Base-by-base conservation (phyloP, 2,329 filamentous ascomycete species). In the Bipolaris cookei region DNA sequence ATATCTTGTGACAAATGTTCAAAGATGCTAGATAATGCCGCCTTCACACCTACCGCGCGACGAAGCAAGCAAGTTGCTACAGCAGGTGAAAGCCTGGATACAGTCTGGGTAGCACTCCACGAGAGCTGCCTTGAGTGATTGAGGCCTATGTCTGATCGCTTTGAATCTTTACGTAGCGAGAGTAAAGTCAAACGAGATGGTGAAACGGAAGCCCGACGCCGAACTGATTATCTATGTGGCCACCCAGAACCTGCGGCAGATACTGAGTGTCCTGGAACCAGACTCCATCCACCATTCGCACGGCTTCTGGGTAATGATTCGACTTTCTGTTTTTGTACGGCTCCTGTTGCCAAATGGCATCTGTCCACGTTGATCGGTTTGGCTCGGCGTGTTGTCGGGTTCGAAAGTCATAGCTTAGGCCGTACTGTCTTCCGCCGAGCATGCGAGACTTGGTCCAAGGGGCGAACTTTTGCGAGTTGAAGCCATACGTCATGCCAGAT, bases 101-200 rank as follows among this genome's bases (percentile, higher is more conserved):
- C 53, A 1, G 57, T 68, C 1, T 77, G 75, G 75, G 67, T 76
- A 56, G 66, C 75, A 32, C 66, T 75, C n/a, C 75, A 77, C 32
- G 75, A 77, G 59, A 58, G 63, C 18, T 77, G 75, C 43, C 45
- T 77, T 3, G 59, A 56, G 38, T 51, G 39, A 51, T 8, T 14
- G 3, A 23, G 28, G 38, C 25, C 28, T 34, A 2, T n/a, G 21
- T 14, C 28, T 14, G 20, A 11, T 42, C 16, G 13, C 14, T 28
- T 34, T 28, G 34, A 35, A 16, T n/a, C 25, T 21, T 20, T 11
- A 25, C 14, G 16, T 5, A 37, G 32, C 25, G 20, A 21, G 7
- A 7, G 18, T 13, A 8, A 21, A 25, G 5, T 34, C 20, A 20
- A 7, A 18, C 35, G 14, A 43, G 23, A 37, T 51, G 49, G 14